Evolutionary conservation across 305 asterid species (phyloP), one percentile per base, ranked within the genome.

Genomic region (Rubia tinctorum): DNA sequence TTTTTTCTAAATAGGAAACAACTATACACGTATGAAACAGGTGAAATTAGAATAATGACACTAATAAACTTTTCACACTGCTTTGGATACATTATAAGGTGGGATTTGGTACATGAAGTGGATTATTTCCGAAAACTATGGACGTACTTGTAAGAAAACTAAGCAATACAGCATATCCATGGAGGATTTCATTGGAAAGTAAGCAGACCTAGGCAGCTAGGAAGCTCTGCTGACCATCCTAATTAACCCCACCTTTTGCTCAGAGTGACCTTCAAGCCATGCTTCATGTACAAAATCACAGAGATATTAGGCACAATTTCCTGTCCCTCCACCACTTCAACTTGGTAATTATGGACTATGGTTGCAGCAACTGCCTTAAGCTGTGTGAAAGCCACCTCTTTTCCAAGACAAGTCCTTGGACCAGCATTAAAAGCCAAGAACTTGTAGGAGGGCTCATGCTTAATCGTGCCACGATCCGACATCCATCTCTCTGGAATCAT

Each of bases 401-500:
- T 80, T 2, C 81, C 84, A 30, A 80, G 66, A 34, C 81, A 80
- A 56, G 84, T 80, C 75, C 81, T 83, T 7, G 90, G 95, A 4
- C 91, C 95, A 0, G 96, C 96, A 73, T 86, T 88, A 79, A 88
- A 88, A 17, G 88, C 88, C 80, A 88, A 49, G 82, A 88, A 89
- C 86, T 89, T 89, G 64, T 86, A 89, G 0, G 93, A 86, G 0
- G 96, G 93, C 84, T 83, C 90, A 20, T 86, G 90, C 42, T 66
- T 89, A 27, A 86, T 70, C 6, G 80, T 80, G 12, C 88, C 93
- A 5, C 78, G 80, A 0, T 82, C 89, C 0, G 91, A 72, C 10
- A 89, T 86, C 92, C 96, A 89, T 65, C 96, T 84, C 71, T 87
- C 93, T 0, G 96, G 96, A 78, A 78, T 86, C 72, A 89, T 87